A percentile compares a stretch with the other conserved stretches of the same genome.
Evolutionary conservation across 208 protist species (phyloP).

Genomic region (Blechomonas ayalai): DNA sequence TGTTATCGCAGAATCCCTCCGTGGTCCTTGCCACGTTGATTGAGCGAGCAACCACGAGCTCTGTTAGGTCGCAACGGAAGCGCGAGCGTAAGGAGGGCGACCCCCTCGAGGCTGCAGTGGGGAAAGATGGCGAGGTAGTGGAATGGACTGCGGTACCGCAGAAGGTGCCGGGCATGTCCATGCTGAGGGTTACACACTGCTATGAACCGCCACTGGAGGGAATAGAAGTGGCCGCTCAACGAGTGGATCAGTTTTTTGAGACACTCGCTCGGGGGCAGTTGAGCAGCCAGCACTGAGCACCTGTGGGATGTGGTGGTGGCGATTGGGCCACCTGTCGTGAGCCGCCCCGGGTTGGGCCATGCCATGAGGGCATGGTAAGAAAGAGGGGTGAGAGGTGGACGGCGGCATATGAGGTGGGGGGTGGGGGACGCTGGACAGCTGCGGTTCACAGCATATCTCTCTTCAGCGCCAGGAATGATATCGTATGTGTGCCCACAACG

Average conservation of each 20-base stretch:
- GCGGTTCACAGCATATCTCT: too few relatives aligned
- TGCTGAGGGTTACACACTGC: slow-evolving; percentile 44
- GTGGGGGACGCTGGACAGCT: too few relatives aligned
- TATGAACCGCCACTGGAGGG: slow-evolving; percentile 34
- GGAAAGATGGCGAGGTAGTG: slow-evolving; percentile 4
- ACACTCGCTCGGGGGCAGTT: too few relatives aligned
- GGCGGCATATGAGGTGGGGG: neutral
- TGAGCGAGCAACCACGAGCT: slow-evolving; percentile 25
- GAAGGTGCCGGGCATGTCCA: slow-evolving; percentile 34
- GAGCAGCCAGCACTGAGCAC: too few relatives aligned
- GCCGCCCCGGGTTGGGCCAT: neutral
- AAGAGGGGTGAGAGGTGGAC: neutral
- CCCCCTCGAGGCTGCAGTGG: slow-evolving; percentile 1
- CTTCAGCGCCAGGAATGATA: too few relatives aligned
- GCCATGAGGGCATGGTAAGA: neutral
- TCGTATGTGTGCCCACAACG: too few relatives aligned
- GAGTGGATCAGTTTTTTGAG: slow-evolving; percentile 62
- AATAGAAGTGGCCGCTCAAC: slow-evolving; percentile 19
- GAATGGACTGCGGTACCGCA: slow-evolving; percentile 55
- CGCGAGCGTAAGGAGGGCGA: neutral
- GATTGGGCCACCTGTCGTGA: too few relatives aligned
- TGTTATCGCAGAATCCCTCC: slow-evolving; percentile 49
- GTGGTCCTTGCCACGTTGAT: slow-evolving; percentile 58
- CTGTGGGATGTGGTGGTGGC: too few relatives aligned
- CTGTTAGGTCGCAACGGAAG: neutral